A percentile compares a stretch with the other conserved stretches of the same genome.
Conservation (phyloP, 2,329 filamentous ascomycete genomes). For the Verticillium isaacii region DNA sequence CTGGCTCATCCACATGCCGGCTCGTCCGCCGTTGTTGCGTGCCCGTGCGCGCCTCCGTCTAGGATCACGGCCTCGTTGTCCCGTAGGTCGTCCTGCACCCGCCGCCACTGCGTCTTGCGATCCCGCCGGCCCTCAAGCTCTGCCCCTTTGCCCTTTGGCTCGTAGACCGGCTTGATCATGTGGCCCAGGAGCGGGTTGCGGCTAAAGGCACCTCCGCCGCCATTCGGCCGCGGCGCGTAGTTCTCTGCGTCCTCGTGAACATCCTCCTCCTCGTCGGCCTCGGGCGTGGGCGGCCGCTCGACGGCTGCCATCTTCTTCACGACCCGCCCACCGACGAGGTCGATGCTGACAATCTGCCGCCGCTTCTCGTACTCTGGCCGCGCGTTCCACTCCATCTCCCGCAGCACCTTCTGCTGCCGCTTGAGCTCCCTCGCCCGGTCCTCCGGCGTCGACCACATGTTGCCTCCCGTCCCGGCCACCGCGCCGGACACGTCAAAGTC, state of each 20-base stretch:
- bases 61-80: constrained; percentile 56
- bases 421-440: constrained; percentile 81
- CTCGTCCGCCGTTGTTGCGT: constrained; percentile 27
- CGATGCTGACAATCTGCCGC: constrained; percentile 77
- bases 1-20: constrained; percentile 31
- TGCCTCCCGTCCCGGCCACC: constrained; percentile 42
- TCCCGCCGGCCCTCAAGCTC: constrained; percentile 37
- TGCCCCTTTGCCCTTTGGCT: constrained; percentile 46
- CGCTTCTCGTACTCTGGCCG: constrained; percentile 86
- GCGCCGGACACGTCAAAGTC: constrained; percentile 51
- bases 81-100: constrained; percentile 56
- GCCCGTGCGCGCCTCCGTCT: constrained; percentile 49
- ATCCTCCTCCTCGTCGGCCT: constrained; percentile 30
- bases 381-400: constrained; percentile 83
- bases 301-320: constrained; percentile 65
- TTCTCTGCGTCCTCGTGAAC: constrained; percentile 18
- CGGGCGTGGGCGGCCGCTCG: constrained; percentile 53
- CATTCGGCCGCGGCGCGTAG: constrained; percentile 10
- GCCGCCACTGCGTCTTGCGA: constrained; percentile 45
- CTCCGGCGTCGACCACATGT: constrained; percentile 79
- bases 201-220: constrained; percentile 55
- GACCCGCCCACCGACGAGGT: constrained; percentile 72
- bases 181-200: constrained; percentile 63
- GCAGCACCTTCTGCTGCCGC: constrained; percentile 74
- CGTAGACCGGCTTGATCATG: constrained; percentile 60